phyloP scores from a whole-genome alignment of 441 rosid species.

The Manihot esculenta region DNA sequence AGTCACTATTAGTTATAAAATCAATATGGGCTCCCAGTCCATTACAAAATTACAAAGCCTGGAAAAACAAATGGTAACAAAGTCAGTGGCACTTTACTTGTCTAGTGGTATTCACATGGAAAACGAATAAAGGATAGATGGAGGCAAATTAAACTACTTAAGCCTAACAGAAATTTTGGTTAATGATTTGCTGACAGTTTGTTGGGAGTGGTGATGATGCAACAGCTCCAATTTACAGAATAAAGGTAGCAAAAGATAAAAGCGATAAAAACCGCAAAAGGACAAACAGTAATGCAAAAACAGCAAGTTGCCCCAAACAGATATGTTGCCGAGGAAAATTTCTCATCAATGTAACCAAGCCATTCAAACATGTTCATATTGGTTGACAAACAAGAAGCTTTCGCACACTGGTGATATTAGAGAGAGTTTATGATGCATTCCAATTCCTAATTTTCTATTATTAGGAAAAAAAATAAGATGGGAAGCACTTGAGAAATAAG shows the following conservation, averaged over 20 bases:
- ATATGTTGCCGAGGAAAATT: background rate
- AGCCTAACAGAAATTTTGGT: background rate
- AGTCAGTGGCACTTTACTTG: background rate
- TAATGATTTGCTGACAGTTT: background rate
- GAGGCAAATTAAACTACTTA: background rate
- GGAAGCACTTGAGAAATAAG: background rate
- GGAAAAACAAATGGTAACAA: background rate
- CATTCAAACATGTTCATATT: background rate
- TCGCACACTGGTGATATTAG: background rate
- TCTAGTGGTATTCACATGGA: background rate
- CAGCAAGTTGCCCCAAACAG: background rate
- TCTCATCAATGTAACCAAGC: background rate
- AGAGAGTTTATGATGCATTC: background rate
- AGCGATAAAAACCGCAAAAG: background rate
- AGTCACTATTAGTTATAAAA: background rate
- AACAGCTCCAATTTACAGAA: background rate
- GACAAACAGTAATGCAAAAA: background rate
- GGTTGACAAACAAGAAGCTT: background rate
- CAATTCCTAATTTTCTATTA: background rate
- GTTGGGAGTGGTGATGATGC: background rate
- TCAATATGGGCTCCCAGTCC: background rate
- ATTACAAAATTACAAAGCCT: background rate
- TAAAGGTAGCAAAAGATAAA: background rate
- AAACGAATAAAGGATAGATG: background rate
- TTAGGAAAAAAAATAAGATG: background rate